phyloP scores from a whole-genome alignment of 2,329 filamentous ascomycete genomes.

The Volutella citrinella region DNA sequence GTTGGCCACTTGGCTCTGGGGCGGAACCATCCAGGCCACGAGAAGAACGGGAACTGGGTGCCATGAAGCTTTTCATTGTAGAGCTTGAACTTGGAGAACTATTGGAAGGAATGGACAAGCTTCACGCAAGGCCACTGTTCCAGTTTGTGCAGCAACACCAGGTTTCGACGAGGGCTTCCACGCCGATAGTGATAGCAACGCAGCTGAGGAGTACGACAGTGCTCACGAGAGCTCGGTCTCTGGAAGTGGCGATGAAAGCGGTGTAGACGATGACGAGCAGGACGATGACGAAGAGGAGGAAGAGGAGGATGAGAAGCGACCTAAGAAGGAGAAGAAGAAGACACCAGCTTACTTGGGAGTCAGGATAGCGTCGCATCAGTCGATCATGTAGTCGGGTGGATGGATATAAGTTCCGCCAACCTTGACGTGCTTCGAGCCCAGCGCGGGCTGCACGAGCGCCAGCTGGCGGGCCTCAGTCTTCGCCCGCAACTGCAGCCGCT shows the following conservation, averaged over 20 bases:
- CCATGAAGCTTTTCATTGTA: too few species aligned
- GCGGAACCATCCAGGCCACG: too few species aligned
- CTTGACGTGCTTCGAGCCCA: slow-evolving; percentile 5
- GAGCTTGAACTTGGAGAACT: too few species aligned
- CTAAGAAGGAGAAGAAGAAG: slow-evolving; percentile 52
- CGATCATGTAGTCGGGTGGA: too few species aligned
- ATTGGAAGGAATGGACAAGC: too few species aligned
- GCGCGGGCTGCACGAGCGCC: slow-evolving; percentile 32
- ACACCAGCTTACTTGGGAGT: too few species aligned
- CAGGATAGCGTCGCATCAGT: too few species aligned
- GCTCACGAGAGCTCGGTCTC: slow-evolving; percentile 82
- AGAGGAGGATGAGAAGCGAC: slow-evolving; percentile 42
- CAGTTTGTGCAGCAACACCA: too few species aligned
- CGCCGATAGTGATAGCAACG: slow-evolving; percentile 87
- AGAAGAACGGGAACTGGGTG: too few species aligned
- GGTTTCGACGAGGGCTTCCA: slow-evolving; percentile 94
- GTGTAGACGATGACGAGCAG: slow-evolving; percentile 44
- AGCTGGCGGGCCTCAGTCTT: slow-evolving; percentile 16
- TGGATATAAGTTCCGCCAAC: too few species aligned
- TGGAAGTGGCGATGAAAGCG: slow-evolving; percentile 56
- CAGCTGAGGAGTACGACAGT: slow-evolving; percentile 94
- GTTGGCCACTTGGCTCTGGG: too few species aligned
- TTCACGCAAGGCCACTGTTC: too few species aligned
- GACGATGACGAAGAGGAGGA: slow-evolving; percentile 40
- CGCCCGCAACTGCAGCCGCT: neutral